Percentiles rank a stretch among this genome's conserved stretches.
These are phyloP conservation scores for Penicillium sp. DNA, from an alignment of 2,329 filamentous ascomycete species.

Conservation along the genomic window DNA sequence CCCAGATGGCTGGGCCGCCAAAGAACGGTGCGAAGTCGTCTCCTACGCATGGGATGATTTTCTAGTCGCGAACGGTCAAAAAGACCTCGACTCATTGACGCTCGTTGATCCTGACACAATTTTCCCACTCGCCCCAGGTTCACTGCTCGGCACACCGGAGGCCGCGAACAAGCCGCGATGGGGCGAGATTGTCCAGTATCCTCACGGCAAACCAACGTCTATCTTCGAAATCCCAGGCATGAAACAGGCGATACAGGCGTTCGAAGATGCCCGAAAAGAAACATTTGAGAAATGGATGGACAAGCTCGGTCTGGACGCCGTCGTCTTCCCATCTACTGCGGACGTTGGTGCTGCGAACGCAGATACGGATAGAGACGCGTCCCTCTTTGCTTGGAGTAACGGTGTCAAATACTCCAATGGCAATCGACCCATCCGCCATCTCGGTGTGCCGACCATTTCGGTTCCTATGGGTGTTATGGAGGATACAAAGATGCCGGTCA, in stretches of 20 bases:
- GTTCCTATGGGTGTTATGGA: slow-evolving; percentile 54
- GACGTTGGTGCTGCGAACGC: slow-evolving; percentile 52
- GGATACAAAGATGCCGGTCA: slow-evolving; percentile 51
- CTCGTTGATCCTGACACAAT: slow-evolving; percentile 42
- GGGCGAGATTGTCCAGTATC: slow-evolving; percentile 29
- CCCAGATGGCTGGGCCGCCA: slow-evolving; percentile 47
- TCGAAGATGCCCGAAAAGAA: slow-evolving; percentile 51
- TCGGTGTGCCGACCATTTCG: slow-evolving; percentile 55
- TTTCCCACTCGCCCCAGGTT: slow-evolving; percentile 34
- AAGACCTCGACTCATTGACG: slow-evolving; percentile 37
- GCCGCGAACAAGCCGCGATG: slow-evolving; percentile 26
- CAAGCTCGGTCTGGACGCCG: slow-evolving; percentile 41
- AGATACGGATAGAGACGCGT: slow-evolving; percentile 37
- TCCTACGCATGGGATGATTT: slow-evolving; percentile 56
- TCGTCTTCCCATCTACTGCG: slow-evolving; percentile 52
- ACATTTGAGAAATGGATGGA: slow-evolving; percentile 55
- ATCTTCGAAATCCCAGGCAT: slow-evolving; percentile 47
- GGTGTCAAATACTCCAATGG: slow-evolving; percentile 57
- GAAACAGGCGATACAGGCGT: slow-evolving; percentile 40
- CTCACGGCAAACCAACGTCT: slow-evolving; percentile 26
- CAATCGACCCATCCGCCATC: slow-evolving; percentile 53
- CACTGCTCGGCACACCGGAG: slow-evolving; percentile 23
- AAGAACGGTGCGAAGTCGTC: slow-evolving; percentile 50
- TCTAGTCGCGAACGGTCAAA: slow-evolving; percentile 43
- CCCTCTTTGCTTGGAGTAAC: slow-evolving; percentile 46